Percentiles rank a stretch among this genome's conserved stretches.
Evolutionary conservation across 768 basidiomycete genomes (phyloP).

Genomic region (Collybiopsis confluens): DNA sequence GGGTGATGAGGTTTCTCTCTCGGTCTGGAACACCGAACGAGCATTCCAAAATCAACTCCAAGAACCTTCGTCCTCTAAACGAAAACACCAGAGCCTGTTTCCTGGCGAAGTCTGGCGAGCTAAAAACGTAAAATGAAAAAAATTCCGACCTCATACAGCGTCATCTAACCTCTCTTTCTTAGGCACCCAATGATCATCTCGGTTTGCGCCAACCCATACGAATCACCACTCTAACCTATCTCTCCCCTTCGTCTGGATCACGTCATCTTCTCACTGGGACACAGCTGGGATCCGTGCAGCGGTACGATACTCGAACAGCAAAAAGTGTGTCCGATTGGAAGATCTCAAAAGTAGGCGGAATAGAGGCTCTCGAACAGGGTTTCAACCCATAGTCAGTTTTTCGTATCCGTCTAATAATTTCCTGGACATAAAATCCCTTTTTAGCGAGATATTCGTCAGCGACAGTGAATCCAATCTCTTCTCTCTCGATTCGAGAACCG

Average conservation of each 20-base stretch:
- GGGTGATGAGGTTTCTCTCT: conserved; percentile 82
- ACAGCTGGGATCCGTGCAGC: conserved; percentile 64
- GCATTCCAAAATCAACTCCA: conserved; percentile 36
- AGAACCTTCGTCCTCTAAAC: conserved; percentile 30
- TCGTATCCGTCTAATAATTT: background rate
- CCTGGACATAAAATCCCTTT: conserved; percentile 2
- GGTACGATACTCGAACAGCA: conserved; percentile 72
- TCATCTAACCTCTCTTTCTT: background rate
- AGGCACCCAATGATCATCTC: conserved; percentile 73
- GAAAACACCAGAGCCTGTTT: conserved; percentile 58
- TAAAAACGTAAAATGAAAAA: conserved; percentile 54
- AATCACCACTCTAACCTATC: conserved; percentile 63
- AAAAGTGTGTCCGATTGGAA: conserved; percentile 64
- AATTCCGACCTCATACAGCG: background rate
- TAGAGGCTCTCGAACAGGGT: conserved; percentile 57
- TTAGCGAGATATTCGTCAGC: conserved; percentile 65
- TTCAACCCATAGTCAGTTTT: conserved; percentile 56
- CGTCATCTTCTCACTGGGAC: conserved; percentile 68
- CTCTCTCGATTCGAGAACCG: conserved; percentile 67
- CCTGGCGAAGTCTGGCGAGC: conserved; percentile 82
- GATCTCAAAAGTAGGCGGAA: conserved; percentile 56
- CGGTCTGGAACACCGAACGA: conserved; percentile 70
- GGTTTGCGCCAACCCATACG: conserved; percentile 76
- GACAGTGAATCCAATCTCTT: conserved; percentile 63
- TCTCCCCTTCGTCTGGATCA: conserved; percentile 33